Base-by-base conservation (phyloP, 176 grass and related monocot genomes). In the Carex littledalei region DNA sequence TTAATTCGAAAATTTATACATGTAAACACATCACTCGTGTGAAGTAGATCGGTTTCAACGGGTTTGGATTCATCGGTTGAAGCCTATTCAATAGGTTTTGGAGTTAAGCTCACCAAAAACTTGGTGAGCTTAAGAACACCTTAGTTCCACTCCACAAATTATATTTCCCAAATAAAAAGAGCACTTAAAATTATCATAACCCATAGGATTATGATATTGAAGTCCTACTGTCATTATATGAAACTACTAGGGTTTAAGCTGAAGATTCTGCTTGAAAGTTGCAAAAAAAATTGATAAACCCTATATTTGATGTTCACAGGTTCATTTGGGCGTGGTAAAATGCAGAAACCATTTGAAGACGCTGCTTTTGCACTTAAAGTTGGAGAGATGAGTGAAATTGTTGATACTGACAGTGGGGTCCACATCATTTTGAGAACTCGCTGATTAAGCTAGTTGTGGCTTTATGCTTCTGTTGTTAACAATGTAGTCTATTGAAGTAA, bases 271-370 rank as follows among this genome's bases (percentile, higher is more conserved):
- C 7, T 22, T 73, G 39, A 22, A 45, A 73, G n/a, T 22, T 73
- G 5, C 4, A 16, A 35, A 17, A 32, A 32, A 15, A 47, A 11
- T n/a, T 72, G 50, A 32, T 55, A 31, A 77, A 55, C 73, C 73
- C 47, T 66, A 32, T 8, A 54, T 81, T 12, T 18, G 41, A 90
- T 73, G 78, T 26, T 20, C 53, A 75, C 85, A 98, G 95, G 95
- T 87, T 26, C 84, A 70, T 98, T 98, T 84, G 91, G 90, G 29
- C 89, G 85, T 47, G 91, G 96, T 26, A 90, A 91, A 87, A 98
- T 98, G 96, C 93, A 98, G 62, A 95, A 95, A 77, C 34, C 91
- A 84, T 95, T 98, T 63, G 96, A 98, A 86, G 94, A 94, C 76
- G 91, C 88, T 57, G 53, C 88, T 6, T 85, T 90, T 81, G 89